Conservation (phyloP, 2,329 filamentous ascomycete species). For the Talaromyces piceae region DNA sequence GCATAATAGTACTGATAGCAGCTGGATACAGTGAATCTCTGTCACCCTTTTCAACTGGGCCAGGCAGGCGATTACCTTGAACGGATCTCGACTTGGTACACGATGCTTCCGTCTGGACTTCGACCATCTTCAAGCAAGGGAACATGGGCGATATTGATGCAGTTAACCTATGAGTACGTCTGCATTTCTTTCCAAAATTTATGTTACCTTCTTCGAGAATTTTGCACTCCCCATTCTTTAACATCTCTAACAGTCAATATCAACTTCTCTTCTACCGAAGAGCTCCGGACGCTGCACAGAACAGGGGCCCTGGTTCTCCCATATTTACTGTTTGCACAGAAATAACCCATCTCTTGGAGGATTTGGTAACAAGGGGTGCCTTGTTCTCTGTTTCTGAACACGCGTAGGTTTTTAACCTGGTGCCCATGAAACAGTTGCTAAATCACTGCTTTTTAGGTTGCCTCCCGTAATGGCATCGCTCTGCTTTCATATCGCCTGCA, state of each 20-base stretch:
- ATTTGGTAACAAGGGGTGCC: conserved; percentile 15
- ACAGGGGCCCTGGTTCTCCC: conserved; percentile 10
- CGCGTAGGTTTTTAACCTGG: conserved; percentile 6
- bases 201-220: neutral
- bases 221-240: neutral
- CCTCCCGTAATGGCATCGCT: conserved; percentile 13
- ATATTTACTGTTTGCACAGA: conserved; percentile 14
- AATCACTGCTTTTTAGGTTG: conserved; percentile 3
- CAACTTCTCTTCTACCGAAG: conserved; percentile 9
- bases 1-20: neutral
- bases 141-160: conserved; percentile 12
- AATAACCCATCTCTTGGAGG: conserved; percentile 16
- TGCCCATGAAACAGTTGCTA: neutral
- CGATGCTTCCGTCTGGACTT: conserved; percentile 8
- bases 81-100: conserved; percentile 11
- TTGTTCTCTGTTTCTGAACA: conserved; percentile 10
- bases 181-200: neutral
- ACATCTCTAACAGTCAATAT: conserved; percentile 8
- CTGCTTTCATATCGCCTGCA: conserved; percentile 14
- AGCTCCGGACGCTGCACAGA: conserved; percentile 12
- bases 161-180: conserved; percentile 12
- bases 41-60: neutral
- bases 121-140: conserved; percentile 8
- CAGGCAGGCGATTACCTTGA: conserved; percentile 12
- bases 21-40: neutral